Evolutionary conservation across 1,139 yeast species (phyloP).

Genomic region (Taphrina confusa): DNA sequence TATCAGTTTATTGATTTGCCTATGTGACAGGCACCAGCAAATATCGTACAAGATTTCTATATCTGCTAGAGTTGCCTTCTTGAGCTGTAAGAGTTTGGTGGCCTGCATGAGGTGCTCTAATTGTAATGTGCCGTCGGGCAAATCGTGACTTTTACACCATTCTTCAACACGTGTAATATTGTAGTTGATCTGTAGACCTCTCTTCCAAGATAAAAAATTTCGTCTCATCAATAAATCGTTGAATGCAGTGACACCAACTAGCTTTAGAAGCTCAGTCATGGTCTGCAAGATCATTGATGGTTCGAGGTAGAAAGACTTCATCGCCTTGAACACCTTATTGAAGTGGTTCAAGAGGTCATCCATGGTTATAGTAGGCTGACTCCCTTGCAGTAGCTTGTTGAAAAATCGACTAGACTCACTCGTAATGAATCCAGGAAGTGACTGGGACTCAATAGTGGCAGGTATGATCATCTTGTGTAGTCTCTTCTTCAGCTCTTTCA

Average conservation of each 20-base stretch:
- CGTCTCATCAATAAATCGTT: conserved; percentile 95
- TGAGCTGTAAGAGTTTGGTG: conserved; percentile 86
- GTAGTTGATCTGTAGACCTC: conserved; percentile 94
- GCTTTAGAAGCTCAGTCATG: conserved; percentile 75
- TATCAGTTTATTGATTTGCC: conserved; percentile 88
- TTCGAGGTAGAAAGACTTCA: conserved; percentile 89
- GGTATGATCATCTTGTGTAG: conserved; percentile 89
- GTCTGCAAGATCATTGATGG: conserved; percentile 82
- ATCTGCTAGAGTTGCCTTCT: conserved; percentile 68
- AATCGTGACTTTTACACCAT: conserved; percentile 96
- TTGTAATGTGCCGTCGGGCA: conserved; percentile 85
- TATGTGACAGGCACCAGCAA: conserved; percentile 89
- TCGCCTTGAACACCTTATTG: conserved; percentile 88
- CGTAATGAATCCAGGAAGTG: conserved; percentile 93
- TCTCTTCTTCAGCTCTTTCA: conserved; percentile 90
- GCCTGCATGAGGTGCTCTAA: conserved; percentile 90
- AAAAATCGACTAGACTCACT: conserved; percentile 84
- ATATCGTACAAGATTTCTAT: conserved; percentile 91
- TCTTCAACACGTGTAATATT: conserved; percentile 95
- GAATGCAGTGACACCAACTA: conserved; percentile 91
- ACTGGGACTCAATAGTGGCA: conserved; percentile 91
- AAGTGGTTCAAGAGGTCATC: conserved; percentile 89
- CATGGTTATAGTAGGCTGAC: conserved; percentile 77
- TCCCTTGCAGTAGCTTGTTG: conserved; percentile 70
- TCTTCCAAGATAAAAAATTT: conserved; percentile 93